Base-by-base conservation (phyloP, 441 rosid species). In the Capsella rubella region DNA sequence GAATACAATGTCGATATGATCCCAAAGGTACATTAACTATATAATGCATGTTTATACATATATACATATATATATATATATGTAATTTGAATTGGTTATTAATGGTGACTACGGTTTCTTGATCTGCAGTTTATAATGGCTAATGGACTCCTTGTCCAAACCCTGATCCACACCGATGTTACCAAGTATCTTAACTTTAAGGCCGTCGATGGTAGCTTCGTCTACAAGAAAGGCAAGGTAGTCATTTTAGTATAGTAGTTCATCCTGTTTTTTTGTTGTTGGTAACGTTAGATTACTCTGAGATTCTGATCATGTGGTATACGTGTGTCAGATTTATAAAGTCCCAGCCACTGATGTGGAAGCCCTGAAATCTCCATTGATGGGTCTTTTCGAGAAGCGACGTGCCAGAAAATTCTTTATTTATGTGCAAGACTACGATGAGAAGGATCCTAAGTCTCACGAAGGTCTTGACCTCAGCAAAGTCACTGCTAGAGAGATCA, bases 291-390 rank as follows among this genome's bases (percentile, higher is more conserved):
- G 25, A 64, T 40, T 67, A 37, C 29, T 25, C 32, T 28, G 32
- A 50, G 37, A 15, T 11, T 59, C 27, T 58, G 37, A 73, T 69
- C 32, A 40, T 47, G 9, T 50, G 7, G 3, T 14, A 21, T 32
- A 29, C 21, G 4, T 8, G 8, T 37, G 27, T 5, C 77, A 89
- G 92, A 80, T 89, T 45, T 81, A 87, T 59, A 89, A 86, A 84
- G 92, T 89, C 57, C 95, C 92, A 27, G 92, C 92, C 14, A 89
- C 87, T 10, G 92, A 87, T 76, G 90, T 87, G 27, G 90, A 89
- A 80, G 92, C 95, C 29, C 80, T 89, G 37, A 87, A 86, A 76
- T 89, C 95, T 5, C 86, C 92, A 64, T 64, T 87, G 71, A 89
- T 89, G 95, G 95, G 95, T 39, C 63, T 89, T 15, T 87, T 89